Evolutionary conservation across 768 basidiomycete genomes (phyloP).

Genomic region (Boletus rubroflammeus): DNA sequence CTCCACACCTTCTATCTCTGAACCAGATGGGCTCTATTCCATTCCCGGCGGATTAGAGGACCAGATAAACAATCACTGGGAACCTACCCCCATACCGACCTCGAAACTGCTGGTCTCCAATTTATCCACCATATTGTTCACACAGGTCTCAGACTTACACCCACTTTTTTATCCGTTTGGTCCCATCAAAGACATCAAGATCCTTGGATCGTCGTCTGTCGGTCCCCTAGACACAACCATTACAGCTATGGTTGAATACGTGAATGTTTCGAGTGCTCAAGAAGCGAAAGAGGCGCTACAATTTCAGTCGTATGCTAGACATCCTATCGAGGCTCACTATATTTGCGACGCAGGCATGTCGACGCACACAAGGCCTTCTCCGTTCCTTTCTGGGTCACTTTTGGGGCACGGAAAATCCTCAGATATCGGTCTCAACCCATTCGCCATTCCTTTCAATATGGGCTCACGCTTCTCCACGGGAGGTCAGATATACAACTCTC

Average conservation of each 20-base stretch:
- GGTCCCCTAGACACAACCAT: conserved; percentile 38
- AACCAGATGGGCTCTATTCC: conserved; percentile 23
- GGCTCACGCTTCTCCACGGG: conserved; percentile 8
- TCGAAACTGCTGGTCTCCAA: conserved; percentile 58
- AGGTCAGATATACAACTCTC: conserved; percentile 5
- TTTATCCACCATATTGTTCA: conserved; percentile 63
- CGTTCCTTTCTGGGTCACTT: conserved; percentile 12
- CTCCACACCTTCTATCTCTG: conserved; percentile 36
- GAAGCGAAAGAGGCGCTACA: conserved; percentile 63
- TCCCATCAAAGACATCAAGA: conserved; percentile 57
- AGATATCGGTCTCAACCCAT: conserved; percentile 31
- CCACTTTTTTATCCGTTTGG: conserved; percentile 77
- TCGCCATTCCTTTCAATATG: conserved; percentile 30
- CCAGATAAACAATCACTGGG: conserved; percentile 31
- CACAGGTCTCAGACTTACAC: conserved; percentile 60
- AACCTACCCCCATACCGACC: conserved; percentile 40
- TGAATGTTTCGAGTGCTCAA: conserved; percentile 47
- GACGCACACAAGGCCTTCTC: background rate
- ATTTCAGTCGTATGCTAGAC: conserved; percentile 58
- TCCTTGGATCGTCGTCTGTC: conserved; percentile 36
- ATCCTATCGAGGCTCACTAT: conserved; percentile 38
- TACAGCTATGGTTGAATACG: conserved; percentile 64
- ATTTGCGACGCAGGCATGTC: conserved; percentile 21
- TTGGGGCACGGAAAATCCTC: conserved; percentile 12
- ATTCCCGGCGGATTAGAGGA: conserved; percentile 30